These are phyloP conservation scores for Aspergillus glaucus DNA, from an alignment of 2,329 filamentous ascomycete genomes.

Conservation along the genomic window DNA sequence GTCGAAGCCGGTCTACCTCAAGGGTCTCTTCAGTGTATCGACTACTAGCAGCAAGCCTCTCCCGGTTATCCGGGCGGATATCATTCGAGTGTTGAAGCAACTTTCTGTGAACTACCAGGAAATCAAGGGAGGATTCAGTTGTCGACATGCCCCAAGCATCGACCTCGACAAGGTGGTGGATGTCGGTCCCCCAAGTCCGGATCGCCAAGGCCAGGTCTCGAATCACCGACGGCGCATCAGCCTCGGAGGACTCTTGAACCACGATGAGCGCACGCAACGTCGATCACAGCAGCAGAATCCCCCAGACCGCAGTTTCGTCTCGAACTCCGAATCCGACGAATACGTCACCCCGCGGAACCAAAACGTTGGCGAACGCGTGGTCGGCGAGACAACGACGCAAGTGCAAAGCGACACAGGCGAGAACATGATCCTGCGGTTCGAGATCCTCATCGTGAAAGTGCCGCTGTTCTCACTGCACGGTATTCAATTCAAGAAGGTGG, in stretches of 20 bases:
- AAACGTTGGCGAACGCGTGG: slow-evolving; percentile 52
- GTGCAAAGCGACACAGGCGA: slow-evolving; percentile 84
- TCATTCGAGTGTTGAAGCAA: slow-evolving; percentile 81
- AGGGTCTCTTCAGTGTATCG: slow-evolving; percentile 93
- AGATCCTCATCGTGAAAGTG: slow-evolving; percentile 97
- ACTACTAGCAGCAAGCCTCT: slow-evolving; percentile 92
- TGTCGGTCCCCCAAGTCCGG: slow-evolving; percentile 52
- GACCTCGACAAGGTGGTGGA: slow-evolving; percentile 71
- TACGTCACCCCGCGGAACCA: slow-evolving; percentile 49
- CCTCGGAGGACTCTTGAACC: slow-evolving; percentile 64
- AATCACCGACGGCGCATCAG: slow-evolving; percentile 74
- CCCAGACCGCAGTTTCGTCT: slow-evolving; percentile 65
- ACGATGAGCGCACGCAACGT: slow-evolving; percentile 61
- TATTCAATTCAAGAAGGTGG: slow-evolving; percentile 95
- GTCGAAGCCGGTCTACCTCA: slow-evolving; percentile 83
- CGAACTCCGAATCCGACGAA: slow-evolving; percentile 83
- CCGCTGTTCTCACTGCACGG: slow-evolving; percentile 87
- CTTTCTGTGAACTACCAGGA: slow-evolving; percentile 87
- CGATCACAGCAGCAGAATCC: slow-evolving; percentile 38
- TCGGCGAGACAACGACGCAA: slow-evolving; percentile 85
- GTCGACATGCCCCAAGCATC: slow-evolving; percentile 82
- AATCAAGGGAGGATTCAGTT: slow-evolving; percentile 89
- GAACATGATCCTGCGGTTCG: slow-evolving; percentile 80
- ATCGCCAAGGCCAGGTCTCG: slow-evolving; percentile 41
- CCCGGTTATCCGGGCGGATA: slow-evolving; percentile 75